These are phyloP conservation scores for Nitzschia sp. DNA, from an alignment of 108 stramenopile species.

Conservation along the genomic window DNA sequence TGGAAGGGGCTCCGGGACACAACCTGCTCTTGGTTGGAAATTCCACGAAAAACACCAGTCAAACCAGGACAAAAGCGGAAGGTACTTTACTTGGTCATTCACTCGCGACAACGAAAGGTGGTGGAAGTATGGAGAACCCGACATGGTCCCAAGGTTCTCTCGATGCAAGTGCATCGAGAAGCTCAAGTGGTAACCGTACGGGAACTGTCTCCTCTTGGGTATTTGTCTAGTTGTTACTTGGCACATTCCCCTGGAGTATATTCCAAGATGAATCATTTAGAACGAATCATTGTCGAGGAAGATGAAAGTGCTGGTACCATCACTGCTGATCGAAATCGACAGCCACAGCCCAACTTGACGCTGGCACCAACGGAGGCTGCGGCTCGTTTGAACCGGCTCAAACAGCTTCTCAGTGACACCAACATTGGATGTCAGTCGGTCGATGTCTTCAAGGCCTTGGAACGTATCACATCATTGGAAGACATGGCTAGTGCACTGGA, in stretches of 20 bases:
- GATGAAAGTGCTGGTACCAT: conserved; percentile 34
- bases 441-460: conserved; percentile 62
- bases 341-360: conserved; percentile 4
- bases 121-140: conserved; percentile 69
- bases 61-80: conserved; percentile 20
- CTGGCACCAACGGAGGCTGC: conserved; percentile 39
- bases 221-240: conserved; percentile 35
- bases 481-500: conserved; percentile 71
- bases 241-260: conserved; percentile 37
- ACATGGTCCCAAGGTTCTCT: conserved; percentile 57
- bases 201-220: conserved; percentile 20
- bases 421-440: conserved; percentile 50
- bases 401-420: conserved; percentile 70
- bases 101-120: conserved; percentile 62
- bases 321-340: conserved; percentile 6
- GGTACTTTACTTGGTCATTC: conserved; percentile 64
- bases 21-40: conserved; percentile 60
- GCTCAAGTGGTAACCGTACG: conserved; percentile 40
- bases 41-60: conserved; percentile 23
- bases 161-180: conserved; percentile 45
- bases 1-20: conserved; percentile 86
- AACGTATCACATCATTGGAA: conserved; percentile 55
- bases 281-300: conserved; percentile 35
- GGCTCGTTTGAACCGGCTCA: conserved; percentile 59
- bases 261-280: conserved; percentile 40